Base-by-base conservation (phyloP, 1,284 basidiomycete genomes). In the Rhizoctonia solani region DNA sequence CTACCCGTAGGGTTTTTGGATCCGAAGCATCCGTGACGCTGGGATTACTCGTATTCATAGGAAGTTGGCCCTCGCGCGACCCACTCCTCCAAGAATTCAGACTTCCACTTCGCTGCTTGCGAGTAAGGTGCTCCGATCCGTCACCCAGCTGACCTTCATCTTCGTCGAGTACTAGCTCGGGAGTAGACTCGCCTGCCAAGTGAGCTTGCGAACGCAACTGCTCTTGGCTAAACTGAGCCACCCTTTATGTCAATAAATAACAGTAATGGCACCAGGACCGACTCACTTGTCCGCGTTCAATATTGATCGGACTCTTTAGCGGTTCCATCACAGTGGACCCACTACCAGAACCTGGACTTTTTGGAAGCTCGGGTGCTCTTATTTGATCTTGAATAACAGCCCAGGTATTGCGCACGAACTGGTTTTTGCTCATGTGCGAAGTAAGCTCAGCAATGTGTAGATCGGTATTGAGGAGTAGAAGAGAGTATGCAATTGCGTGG, bases 391-490 rank as follows among this genome's bases (percentile, higher is more conserved):
- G 89, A 68, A 98, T 90, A 0, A 93, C 90, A 3, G 85, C 80
- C 76, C 98, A 83, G 0, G 95, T 96, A 77, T 99, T 98, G 46
- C 88, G 85, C 2, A 98, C 87, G 76, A 99, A 99, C 74, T 99
- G 94, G 58, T 76, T 84, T n/a, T 91, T 84, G 3, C 94, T 95
- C 97, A 99, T 99, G 71, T 93, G 88, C 25, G 85, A 87, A 3
- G 85, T 78, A 30, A 97, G 82, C 44, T 98, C 95, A 41, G 95
- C 96, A 63, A 99, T 89, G 77, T 99, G 95, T 19, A 99, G 82
- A 77, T 99, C 96, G 25, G 96, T 99, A 78, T 99, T 99, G 68
- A 99, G 85, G 47, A 99, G 83, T 0, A 99, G 81, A 54, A 99
- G 83, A 1, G 96, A 97, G 74, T 96, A 99, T 0, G 93, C 85